phyloP scores from a whole-genome alignment of 2,329 filamentous ascomycete species.

The Cercospora nicotianae region DNA sequence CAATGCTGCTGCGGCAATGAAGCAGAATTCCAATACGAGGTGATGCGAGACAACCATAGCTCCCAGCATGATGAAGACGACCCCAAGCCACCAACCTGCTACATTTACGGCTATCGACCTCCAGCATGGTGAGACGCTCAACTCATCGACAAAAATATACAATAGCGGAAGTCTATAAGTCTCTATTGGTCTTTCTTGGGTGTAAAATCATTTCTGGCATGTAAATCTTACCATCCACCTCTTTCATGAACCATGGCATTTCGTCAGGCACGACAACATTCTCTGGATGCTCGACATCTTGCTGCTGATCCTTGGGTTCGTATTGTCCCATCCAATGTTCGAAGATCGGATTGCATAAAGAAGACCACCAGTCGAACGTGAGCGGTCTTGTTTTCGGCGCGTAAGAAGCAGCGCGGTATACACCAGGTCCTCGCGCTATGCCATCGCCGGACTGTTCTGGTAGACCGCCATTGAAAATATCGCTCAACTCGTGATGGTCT shows the following conservation, averaged over 20 bases:
- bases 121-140: neutral
- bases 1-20: neutral
- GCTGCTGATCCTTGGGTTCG: neutral
- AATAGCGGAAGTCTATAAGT: neutral
- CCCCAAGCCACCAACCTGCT: neutral
- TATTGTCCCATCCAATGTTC: constrained; percentile 39
- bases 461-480: neutral
- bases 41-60: neutral
- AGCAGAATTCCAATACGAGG: neutral
- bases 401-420: constrained; percentile 32
- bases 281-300: neutral
- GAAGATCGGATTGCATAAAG: constrained; percentile 38
- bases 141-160: neutral
- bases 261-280: constrained; percentile 19
- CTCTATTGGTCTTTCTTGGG: constrained; percentile 39
- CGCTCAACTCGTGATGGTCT: constrained; percentile 25
- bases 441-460: constrained; percentile 3
- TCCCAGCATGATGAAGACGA: neutral
- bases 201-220: constrained; percentile 43
- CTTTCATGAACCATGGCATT: constrained; percentile 35
- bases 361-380: constrained; percentile 38
- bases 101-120: neutral
- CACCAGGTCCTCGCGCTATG: neutral
- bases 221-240: constrained; percentile 37
- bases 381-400: constrained; percentile 26